Percentiles rank a stretch among this genome's conserved stretches.
phyloP scores from a whole-genome alignment of 208 protist species.

The Acanthamoeba triangularis region DNA sequence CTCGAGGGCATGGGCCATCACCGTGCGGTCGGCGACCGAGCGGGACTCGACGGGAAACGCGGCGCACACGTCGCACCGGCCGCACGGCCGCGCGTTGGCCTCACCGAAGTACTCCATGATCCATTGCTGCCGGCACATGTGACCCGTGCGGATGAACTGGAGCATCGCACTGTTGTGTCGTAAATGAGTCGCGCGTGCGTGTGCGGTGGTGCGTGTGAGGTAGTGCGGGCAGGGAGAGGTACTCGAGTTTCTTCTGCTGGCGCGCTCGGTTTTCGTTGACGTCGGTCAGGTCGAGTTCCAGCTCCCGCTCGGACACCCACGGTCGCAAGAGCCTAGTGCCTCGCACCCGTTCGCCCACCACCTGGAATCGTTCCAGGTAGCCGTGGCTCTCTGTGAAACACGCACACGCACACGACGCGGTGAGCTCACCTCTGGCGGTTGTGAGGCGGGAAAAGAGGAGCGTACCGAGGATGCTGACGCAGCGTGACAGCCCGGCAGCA shows the following conservation, averaged over 20 bases:
- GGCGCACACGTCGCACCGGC: conserved; percentile 51
- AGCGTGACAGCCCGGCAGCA: neutral
- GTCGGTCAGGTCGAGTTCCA: conserved; percentile 10
- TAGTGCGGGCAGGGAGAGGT: neutral
- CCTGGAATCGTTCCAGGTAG: conserved; percentile 29
- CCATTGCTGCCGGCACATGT: conserved; percentile 33
- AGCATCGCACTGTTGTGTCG: neutral
- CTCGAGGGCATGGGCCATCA: conserved; percentile 13
- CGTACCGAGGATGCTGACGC: conserved; percentile 19
- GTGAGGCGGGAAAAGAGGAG: neutral
- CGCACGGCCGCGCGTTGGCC: conserved; percentile 25
- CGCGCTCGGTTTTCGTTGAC: conserved; percentile 1
- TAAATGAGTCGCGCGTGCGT: neutral
- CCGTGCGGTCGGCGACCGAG: neutral
- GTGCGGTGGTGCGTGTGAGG: neutral
- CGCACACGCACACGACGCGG: neutral
- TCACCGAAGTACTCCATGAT: conserved; percentile 72
- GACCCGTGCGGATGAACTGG: neutral
- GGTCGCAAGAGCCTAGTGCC: neutral
- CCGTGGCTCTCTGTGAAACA: neutral
- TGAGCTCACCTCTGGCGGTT: neutral
- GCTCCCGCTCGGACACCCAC: neutral
- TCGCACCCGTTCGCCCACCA: neutral
- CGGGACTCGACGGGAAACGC: conserved; percentile 24
- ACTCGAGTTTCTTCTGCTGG: conserved; percentile 37